A percentile compares a stretch with the other conserved stretches of the same genome.
Conservation (phyloP, 352 stramenopile species). For the Pythium myriotylum region DNA sequence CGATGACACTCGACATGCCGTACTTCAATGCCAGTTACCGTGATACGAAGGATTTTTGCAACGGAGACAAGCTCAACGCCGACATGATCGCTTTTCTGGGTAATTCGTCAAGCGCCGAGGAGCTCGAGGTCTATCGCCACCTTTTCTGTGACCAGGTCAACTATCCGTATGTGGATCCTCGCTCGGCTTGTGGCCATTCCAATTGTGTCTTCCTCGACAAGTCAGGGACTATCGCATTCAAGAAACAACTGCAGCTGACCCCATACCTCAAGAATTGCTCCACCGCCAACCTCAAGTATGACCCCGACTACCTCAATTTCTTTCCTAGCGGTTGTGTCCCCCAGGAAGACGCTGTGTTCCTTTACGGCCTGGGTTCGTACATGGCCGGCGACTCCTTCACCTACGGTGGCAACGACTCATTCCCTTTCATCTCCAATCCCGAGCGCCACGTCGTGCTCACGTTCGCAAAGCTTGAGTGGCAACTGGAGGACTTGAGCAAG, state of each 20-base stretch:
- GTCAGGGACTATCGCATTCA: slow-evolving; percentile 30
- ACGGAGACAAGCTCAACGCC: slow-evolving; percentile 11
- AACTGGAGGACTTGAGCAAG: neutral
- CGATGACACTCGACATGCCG: slow-evolving; percentile 40
- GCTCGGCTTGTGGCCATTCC: slow-evolving; percentile 25
- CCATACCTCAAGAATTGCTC: slow-evolving; percentile 42
- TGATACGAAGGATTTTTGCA: slow-evolving; percentile 31
- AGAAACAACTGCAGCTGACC: slow-evolving; percentile 39
- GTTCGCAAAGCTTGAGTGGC: slow-evolving; percentile 24
- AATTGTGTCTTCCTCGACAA: slow-evolving; percentile 46
- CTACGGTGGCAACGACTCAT: neutral
- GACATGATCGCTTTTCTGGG: slow-evolving; percentile 31
- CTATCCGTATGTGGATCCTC: slow-evolving; percentile 36
- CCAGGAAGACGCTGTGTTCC: slow-evolving; percentile 33
- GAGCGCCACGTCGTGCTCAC: slow-evolving; percentile 9
- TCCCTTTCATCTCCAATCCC: slow-evolving; percentile 5
- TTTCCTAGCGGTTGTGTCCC: slow-evolving; percentile 29
- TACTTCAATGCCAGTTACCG: slow-evolving; percentile 28
- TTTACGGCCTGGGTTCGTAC: slow-evolving; percentile 38
- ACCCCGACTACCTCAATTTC: slow-evolving; percentile 37
- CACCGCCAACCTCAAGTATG: slow-evolving; percentile 35
- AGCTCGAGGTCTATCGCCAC: neutral
- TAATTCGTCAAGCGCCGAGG: no score
- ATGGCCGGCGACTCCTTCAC: slow-evolving; percentile 31
- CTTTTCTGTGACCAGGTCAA: slow-evolving; percentile 35